A percentile compares a stretch with the other conserved stretches of the same genome.
Conservation (phyloP, 1,284 basidiomycete genomes). For the Pascua guehoae region DNA sequence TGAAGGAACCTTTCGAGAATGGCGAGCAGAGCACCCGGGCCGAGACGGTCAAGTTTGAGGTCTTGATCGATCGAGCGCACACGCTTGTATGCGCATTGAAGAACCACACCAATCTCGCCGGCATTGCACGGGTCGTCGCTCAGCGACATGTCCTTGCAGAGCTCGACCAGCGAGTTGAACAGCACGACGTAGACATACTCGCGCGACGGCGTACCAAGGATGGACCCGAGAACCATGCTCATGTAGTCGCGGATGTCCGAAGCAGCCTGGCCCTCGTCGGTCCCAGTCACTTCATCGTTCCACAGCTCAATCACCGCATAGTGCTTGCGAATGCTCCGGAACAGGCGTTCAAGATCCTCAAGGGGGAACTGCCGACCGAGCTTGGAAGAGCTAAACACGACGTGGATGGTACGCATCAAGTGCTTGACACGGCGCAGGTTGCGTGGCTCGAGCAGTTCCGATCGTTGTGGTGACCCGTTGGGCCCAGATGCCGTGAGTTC, state of each 20-base stretch:
- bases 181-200: conserved; percentile 87
- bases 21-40: conserved; percentile 84
- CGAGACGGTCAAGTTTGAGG: conserved; percentile 71
- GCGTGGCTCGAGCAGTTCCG: conserved; percentile 66
- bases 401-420: conserved; percentile 70
- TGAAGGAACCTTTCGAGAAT: conserved; percentile 93
- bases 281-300: not conserved
- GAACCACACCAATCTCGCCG: conserved; percentile 89
- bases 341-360: conserved; percentile 13
- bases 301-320: conserved; percentile 16
- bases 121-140: conserved; percentile 68
- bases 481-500: conserved; percentile 42
- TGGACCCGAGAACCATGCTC: conserved; percentile 93
- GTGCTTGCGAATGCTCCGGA: conserved; percentile 8
- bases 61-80: conserved; percentile 91
- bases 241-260: conserved; percentile 89
- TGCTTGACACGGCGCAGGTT: conserved; percentile 88
- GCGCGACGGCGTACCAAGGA: conserved; percentile 85
- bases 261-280: conserved; percentile 57
- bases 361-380: conserved; percentile 15
- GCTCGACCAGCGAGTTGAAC: conserved; percentile 75
- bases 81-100: conserved; percentile 99
- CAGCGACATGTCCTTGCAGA: conserved; percentile 73
- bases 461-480: conserved; percentile 44
- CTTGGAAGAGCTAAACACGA: conserved; percentile 9